A percentile compares a stretch with the other conserved stretches of the same genome.
phyloP scores from a whole-genome alignment of 2,329 filamentous ascomycete genomes.

The Clarireedia hainanense region DNA sequence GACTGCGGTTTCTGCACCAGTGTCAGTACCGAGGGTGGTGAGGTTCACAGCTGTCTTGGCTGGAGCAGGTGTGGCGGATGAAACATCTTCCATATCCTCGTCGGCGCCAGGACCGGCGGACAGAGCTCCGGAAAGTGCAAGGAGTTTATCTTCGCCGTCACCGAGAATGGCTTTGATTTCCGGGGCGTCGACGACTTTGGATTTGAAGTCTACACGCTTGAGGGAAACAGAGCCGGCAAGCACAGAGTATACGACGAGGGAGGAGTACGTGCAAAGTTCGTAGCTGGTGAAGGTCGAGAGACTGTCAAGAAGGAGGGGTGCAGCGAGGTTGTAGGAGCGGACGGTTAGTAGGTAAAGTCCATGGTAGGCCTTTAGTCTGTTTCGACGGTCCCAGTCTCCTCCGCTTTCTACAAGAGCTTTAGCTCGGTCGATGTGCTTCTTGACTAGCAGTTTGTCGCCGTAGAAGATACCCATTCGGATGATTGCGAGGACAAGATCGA shows the following conservation, averaged over 20 bases:
- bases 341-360: conserved; percentile 88
- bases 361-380: conserved; percentile 97
- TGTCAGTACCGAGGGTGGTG: conserved; percentile 66
- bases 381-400: conserved; percentile 97
- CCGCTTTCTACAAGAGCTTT: conserved; percentile 86
- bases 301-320: conserved; percentile 90
- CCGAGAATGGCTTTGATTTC: conserved; percentile 97
- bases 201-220: conserved; percentile 97
- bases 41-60: conserved; percentile 75
- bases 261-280: conserved; percentile 95
- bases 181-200: conserved; percentile 94
- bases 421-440: conserved; percentile 88
- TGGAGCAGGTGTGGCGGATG: conserved; percentile 42
- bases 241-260: conserved; percentile 89
- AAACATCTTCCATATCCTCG: conserved; percentile 62
- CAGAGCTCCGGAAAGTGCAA: conserved; percentile 70
- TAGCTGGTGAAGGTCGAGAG: conserved; percentile 98
- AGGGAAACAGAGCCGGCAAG: conserved; percentile 89
- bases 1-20: conserved; percentile 68
- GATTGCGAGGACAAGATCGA: conserved; percentile 92
- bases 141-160: conserved; percentile 77
- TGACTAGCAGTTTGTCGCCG: conserved; percentile 82
- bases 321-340: conserved; percentile 81
- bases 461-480: conserved; percentile 95
- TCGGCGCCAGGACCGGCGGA: conserved; percentile 78